Percentiles rank a stretch among this genome's conserved stretches.
Conservation (phyloP, 2,329 filamentous ascomycete species). For the Sclerotinia nivalis region DNA sequence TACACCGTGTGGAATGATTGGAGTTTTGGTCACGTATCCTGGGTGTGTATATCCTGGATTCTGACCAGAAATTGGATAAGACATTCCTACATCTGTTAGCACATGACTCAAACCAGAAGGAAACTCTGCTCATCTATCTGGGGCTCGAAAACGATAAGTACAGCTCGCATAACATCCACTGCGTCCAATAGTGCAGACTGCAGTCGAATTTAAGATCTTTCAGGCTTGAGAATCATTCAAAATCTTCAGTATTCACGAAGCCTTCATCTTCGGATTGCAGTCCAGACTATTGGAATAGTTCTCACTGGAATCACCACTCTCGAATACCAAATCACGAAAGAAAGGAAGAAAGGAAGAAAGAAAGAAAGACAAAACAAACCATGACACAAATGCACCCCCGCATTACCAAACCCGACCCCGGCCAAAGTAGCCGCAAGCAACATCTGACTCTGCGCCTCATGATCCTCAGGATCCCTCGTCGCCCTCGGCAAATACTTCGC, state of each 20-base stretch:
- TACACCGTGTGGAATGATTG: constrained; percentile 94
- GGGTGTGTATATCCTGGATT: constrained; percentile 87
- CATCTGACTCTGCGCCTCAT: constrained; percentile 94
- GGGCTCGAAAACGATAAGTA: too few relatives aligned
- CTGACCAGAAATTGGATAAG: constrained; percentile 93
- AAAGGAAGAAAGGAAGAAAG: too few relatives aligned
- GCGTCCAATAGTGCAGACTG: background rate
- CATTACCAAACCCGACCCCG: constrained; percentile 95
- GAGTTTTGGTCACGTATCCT: constrained; percentile 75
- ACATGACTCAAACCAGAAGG: background rate
- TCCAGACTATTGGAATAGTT: background rate
- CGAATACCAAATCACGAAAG: background rate
- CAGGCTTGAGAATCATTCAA: background rate
- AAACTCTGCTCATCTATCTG: background rate
- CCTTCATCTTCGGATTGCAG: background rate
- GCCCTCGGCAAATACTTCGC: constrained; percentile 91
- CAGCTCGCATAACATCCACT: too few relatives aligned
- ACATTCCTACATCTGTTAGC: constrained; percentile 66
- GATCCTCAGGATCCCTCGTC: constrained; percentile 83
- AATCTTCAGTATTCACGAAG: background rate
- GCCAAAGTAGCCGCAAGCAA: constrained; percentile 90
- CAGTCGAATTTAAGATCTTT: background rate
- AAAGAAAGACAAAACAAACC: constrained; percentile 41
- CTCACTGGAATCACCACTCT: accelerated
- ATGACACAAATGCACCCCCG: constrained; percentile 86